phyloP scores from a whole-genome alignment of 73 alveolate genomes.

The Paramecium caudatum region DNA sequence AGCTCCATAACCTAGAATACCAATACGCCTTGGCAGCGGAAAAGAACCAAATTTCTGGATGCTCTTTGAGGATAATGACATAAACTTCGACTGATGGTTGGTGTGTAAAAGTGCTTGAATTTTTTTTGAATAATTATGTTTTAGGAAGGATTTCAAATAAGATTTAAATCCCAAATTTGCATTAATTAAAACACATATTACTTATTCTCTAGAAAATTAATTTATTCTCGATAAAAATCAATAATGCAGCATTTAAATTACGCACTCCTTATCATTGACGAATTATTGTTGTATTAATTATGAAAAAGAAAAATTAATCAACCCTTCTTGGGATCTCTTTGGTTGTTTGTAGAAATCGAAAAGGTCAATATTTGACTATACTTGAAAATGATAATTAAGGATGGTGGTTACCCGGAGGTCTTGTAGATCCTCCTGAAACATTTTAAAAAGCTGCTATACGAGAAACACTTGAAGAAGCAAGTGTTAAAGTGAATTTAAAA shows the following conservation, averaged over 20 bases:
- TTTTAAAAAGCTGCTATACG: constrained; percentile 80
- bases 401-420: constrained; percentile 77
- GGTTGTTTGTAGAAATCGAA: constrained; percentile 61
- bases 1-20: constrained; percentile 62
- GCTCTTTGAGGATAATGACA: constrained; percentile 38
- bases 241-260: too few species aligned
- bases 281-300: too few species aligned
- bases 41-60: constrained; percentile 31
- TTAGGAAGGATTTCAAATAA: background rate
- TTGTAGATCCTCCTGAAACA: constrained; percentile 77
- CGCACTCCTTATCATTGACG: too few species aligned
- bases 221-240: too few species aligned
- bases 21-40: constrained; percentile 40
- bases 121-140: constrained; percentile 20
- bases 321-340: constrained; percentile 68
- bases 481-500: constrained; percentile 77
- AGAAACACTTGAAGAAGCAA: constrained; percentile 89
- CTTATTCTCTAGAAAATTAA: too few species aligned
- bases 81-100: constrained; percentile 53
- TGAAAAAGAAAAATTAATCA: background rate
- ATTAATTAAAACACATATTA: too few species aligned
- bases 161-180: constrained; percentile 53
- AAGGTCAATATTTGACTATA: constrained; percentile 69
- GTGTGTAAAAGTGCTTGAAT: constrained; percentile 34
- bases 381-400: constrained; percentile 65